Percentiles rank a stretch among this genome's conserved stretches.
These are phyloP conservation scores for Aaosphaeria arxii DNA, from an alignment of 2,329 filamentous ascomycete species.

Conservation along the genomic window DNA sequence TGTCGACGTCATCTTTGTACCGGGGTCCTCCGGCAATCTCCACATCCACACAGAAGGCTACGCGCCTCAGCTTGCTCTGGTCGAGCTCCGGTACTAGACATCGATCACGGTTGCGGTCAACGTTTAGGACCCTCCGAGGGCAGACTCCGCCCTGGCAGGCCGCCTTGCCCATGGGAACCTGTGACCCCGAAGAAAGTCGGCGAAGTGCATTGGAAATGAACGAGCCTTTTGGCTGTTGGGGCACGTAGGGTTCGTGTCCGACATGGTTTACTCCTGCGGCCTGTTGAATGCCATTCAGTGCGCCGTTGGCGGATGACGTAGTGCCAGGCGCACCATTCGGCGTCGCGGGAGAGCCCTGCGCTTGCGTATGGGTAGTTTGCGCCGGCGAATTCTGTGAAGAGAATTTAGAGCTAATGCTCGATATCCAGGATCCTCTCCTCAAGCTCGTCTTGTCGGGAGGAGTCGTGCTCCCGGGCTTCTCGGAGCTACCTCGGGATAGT, in stretches of 20 bases:
- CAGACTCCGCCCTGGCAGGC: constrained; percentile 67
- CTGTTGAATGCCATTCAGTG: constrained; percentile 38
- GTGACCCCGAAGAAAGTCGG: constrained; percentile 65
- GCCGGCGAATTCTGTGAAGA: constrained; percentile 53
- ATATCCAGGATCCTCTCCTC: constrained; percentile 83
- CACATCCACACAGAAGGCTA: constrained; percentile 95
- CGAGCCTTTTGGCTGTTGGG: constrained; percentile 71
- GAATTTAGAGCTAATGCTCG: constrained; percentile 90
- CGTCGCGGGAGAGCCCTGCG: constrained; percentile 33
- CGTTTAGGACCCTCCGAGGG: constrained; percentile 77
- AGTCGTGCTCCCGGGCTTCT: constrained; percentile 29
- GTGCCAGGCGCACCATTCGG: constrained; percentile 48
- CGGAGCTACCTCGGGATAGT: constrained; percentile 40
- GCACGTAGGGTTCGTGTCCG: constrained; percentile 60
- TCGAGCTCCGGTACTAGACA: constrained; percentile 78
- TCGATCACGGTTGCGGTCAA: constrained; percentile 75
- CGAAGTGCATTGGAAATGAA: constrained; percentile 80
- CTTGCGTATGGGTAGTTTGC: constrained; percentile 30
- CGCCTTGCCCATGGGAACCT: constrained; percentile 48
- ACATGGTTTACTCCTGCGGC: constrained; percentile 24
- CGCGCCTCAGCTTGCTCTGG: constrained; percentile 75
- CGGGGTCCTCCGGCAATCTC: constrained; percentile 88
- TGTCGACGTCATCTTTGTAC: constrained; percentile 62
- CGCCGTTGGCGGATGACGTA: constrained; percentile 45
- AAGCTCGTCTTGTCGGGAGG: constrained; percentile 27